phyloP scores from a whole-genome alignment of 257 asterid species.

The Capsicum pubescens region DNA sequence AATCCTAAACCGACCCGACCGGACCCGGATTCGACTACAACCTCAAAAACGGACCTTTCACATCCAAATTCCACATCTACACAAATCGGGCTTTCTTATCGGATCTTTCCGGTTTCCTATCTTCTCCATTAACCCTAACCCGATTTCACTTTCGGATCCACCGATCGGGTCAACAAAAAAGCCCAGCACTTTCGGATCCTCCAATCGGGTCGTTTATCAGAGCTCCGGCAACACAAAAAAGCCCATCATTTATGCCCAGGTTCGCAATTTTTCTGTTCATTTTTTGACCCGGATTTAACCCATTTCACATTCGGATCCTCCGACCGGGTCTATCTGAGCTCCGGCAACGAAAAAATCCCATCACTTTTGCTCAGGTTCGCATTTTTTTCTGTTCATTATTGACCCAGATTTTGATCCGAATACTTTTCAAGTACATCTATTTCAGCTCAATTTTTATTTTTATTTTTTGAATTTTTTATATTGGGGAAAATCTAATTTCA shows the following conservation, averaged over 20 bases:
- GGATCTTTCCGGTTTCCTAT: slow-evolving; percentile 37
- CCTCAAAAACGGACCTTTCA: slow-evolving; percentile 39
- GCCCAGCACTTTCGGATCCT: slow-evolving; percentile 30
- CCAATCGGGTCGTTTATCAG: slow-evolving; percentile 52
- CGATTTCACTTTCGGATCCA: slow-evolving; percentile 60
- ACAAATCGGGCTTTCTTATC: slow-evolving; percentile 40
- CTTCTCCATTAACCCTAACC: slow-evolving; percentile 50
- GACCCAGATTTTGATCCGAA: slow-evolving; percentile 42
- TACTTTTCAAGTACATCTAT: slow-evolving; percentile 7
- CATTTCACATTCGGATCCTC: slow-evolving; percentile 26
- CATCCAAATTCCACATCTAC: slow-evolving; percentile 22
- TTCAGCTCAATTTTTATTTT: slow-evolving; percentile 8
- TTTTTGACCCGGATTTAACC: not conserved
- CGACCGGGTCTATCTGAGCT: slow-evolving; percentile 50
- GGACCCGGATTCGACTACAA: slow-evolving; percentile 39
- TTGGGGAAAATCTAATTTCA: no score
- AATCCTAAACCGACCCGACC: slow-evolving; percentile 37
- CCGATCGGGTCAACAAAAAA: slow-evolving; percentile 52
- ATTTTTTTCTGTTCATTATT: slow-evolving; percentile 14
- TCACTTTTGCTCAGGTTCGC: slow-evolving; percentile 39
- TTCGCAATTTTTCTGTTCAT: slow-evolving; percentile 28
- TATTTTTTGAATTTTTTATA: not conserved
- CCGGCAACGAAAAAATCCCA: slow-evolving; percentile 36
- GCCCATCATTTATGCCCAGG: slow-evolving; percentile 37
- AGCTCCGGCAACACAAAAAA: slow-evolving; percentile 29